Percentiles rank a stretch among this genome's conserved stretches.
These are phyloP conservation scores for Astragalus glycyphyllos DNA, from an alignment of 306 rosid species.

Conservation along the genomic window DNA sequence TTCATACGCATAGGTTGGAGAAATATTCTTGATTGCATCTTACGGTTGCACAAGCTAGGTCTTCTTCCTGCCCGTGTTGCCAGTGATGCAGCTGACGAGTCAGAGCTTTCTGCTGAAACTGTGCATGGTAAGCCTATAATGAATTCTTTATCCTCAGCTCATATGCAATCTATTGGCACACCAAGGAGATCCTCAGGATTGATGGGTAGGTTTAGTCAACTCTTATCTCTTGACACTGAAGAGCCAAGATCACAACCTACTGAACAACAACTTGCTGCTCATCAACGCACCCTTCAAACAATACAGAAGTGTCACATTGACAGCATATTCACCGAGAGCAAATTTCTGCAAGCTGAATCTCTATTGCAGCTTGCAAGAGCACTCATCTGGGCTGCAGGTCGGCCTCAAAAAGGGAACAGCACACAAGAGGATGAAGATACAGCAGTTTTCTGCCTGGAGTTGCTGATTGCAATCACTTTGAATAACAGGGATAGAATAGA, in stretches of 20 bases:
- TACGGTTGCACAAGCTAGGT: conserved; percentile 94
- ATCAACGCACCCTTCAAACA: conserved; percentile 91
- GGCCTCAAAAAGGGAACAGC: conserved; percentile 87
- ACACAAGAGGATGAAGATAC: conserved; percentile 98
- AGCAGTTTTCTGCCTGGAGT: conserved; percentile 94
- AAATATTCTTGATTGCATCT: conserved; percentile 94
- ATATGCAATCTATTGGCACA: conserved; percentile 80
- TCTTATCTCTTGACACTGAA: conserved; percentile 94
- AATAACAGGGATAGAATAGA: conserved; percentile 94
- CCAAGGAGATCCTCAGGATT: conserved; percentile 94
- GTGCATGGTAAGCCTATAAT: conserved; percentile 77
- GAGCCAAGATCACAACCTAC: conserved; percentile 98
- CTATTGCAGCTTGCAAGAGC: conserved; percentile 91
- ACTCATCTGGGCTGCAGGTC: conserved; percentile 91
- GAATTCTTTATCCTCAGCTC: conserved; percentile 83
- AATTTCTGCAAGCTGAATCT: conserved; percentile 96
- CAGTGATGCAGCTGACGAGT: conserved; percentile 92
- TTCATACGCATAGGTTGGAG: conserved; percentile 97
- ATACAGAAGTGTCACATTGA: conserved; percentile 94
- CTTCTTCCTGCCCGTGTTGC: conserved; percentile 99
- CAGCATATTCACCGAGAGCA: conserved; percentile 93
- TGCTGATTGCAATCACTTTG: conserved; percentile 93
- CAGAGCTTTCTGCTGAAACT: conserved; percentile 79
- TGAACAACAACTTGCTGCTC: conserved; percentile 99
- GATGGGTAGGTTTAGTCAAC: conserved; percentile 99